A percentile compares a stretch with the other conserved stretches of the same genome.
These are phyloP conservation scores for Saturnispora diversa DNA, from an alignment of 805 yeast species.

Conservation along the genomic window DNA sequence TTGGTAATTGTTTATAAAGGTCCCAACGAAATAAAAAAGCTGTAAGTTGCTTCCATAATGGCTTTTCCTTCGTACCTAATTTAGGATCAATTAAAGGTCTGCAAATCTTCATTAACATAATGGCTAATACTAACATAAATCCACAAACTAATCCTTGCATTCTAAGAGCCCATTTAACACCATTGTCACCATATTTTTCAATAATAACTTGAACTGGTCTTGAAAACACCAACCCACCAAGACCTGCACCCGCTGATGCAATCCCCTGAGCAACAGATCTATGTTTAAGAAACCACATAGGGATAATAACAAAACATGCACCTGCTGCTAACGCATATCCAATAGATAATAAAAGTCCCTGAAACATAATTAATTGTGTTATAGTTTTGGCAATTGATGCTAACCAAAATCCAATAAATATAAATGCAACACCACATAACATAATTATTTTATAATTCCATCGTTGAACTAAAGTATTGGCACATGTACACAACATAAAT, in stretches of 20 bases:
- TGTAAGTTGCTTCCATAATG: constrained; percentile 18
- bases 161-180: constrained; percentile 36
- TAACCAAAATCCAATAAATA: constrained; percentile 35
- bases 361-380: constrained; percentile 41
- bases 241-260: constrained; percentile 43
- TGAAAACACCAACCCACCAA: constrained; percentile 44
- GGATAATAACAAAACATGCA: constrained; percentile 31
- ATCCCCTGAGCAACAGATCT: constrained; percentile 43
- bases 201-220: constrained; percentile 37
- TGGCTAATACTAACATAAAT: constrained; percentile 17
- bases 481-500: constrained; percentile 53
- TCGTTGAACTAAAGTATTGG: constrained; percentile 38
- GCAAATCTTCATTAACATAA: constrained; percentile 20
- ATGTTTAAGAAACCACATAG: constrained; percentile 42
- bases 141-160: constrained; percentile 32
- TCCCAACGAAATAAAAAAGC: constrained; percentile 14
- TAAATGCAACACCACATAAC: constrained; percentile 33
- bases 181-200: constrained; percentile 21
- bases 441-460: constrained; percentile 44
- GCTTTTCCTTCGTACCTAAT: constrained; percentile 13
- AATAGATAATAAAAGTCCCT: constrained; percentile 39
- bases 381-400: constrained; percentile 37
- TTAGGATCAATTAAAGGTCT: constrained; percentile 17
- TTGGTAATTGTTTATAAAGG: constrained; percentile 19
- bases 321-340: constrained; percentile 36